A percentile compares a stretch with the other conserved stretches of the same genome.
phyloP scores from a whole-genome alignment of 495 filamentous ascomycete genomes.

The Trypethelium eluteriae region DNA sequence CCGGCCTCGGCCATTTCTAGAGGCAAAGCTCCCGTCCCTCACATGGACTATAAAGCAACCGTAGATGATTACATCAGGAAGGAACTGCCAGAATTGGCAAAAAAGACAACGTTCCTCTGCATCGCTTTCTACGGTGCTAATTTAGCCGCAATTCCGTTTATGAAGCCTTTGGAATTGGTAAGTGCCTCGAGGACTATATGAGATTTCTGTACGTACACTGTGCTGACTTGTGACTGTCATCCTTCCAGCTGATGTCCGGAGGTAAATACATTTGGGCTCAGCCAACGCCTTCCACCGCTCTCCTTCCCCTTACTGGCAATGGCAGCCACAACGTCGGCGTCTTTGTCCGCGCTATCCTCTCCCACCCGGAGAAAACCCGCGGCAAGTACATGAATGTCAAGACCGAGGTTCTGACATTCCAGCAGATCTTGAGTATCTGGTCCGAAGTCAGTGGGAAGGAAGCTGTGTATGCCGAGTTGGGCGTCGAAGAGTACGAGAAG shows the following conservation, averaged over 20 bases:
- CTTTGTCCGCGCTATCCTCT: constrained; percentile 20
- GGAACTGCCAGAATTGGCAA: constrained; percentile 23
- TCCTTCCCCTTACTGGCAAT: constrained; percentile 19
- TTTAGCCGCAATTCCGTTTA: constrained; percentile 10
- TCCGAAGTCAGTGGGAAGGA: constrained; percentile 27
- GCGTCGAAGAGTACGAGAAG: constrained; percentile 17
- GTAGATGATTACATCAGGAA: constrained; percentile 28
- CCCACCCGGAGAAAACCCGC: constrained; percentile 16
- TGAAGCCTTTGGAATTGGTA: constrained; percentile 13
- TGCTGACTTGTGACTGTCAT: not conserved
- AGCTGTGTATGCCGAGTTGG: constrained; percentile 17
- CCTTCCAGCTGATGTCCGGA: not conserved
- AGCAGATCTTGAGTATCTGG: constrained; percentile 22
- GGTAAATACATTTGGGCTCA: constrained; percentile 22
- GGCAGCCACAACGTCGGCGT: constrained; percentile 21
- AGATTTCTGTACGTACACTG: not conserved
- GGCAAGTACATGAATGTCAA: constrained; percentile 26
- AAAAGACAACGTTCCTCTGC: constrained; percentile 33
- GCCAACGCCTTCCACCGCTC: constrained; percentile 21
- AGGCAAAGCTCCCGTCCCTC: constrained; percentile 27
- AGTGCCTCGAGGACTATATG: not conserved
- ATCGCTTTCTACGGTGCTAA: constrained; percentile 17
- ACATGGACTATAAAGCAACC: constrained; percentile 31
- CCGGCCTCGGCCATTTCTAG: constrained; percentile 15
- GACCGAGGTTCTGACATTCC: constrained; percentile 21